phyloP scores from a whole-genome alignment of 2,329 filamentous ascomycete genomes.

The Colletotrichum camelliae region DNA sequence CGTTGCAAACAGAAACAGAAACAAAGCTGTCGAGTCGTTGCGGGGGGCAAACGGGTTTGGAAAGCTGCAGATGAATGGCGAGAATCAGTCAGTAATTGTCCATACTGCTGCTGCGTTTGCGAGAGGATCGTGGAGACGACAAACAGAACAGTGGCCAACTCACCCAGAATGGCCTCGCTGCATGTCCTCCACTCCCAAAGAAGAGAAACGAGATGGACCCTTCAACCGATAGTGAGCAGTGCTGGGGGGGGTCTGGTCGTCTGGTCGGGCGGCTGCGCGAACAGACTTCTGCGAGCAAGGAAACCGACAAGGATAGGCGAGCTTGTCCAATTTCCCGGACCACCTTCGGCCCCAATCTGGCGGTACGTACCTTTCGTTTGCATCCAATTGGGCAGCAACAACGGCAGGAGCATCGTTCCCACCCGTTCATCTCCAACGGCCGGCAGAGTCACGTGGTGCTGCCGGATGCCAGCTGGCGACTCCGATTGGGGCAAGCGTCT shows the following conservation, averaged over 20 bases:
- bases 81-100: background rate
- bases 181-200: background rate
- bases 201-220: background rate
- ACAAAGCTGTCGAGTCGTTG: background rate
- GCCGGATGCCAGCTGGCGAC: background rate
- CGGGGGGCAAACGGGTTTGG: background rate
- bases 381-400: background rate
- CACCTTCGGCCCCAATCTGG: background rate
- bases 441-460: background rate
- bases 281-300: background rate
- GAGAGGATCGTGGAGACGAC: background rate
- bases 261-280: background rate
- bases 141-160: background rate
- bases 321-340: slow-evolving; percentile 1
- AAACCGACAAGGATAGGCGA: background rate
- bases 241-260: background rate
- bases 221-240: background rate
- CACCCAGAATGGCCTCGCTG: background rate
- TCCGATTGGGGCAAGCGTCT: background rate
- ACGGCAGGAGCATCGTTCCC: background rate
- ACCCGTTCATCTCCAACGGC: background rate
- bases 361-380: background rate
- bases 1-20: background rate
- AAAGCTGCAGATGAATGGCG: background rate
- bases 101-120: background rate